A percentile compares a stretch with the other conserved stretches of the same genome.
Conservation (phyloP, 352 stramenopile species). For the Phytophthora vignae region DNA sequence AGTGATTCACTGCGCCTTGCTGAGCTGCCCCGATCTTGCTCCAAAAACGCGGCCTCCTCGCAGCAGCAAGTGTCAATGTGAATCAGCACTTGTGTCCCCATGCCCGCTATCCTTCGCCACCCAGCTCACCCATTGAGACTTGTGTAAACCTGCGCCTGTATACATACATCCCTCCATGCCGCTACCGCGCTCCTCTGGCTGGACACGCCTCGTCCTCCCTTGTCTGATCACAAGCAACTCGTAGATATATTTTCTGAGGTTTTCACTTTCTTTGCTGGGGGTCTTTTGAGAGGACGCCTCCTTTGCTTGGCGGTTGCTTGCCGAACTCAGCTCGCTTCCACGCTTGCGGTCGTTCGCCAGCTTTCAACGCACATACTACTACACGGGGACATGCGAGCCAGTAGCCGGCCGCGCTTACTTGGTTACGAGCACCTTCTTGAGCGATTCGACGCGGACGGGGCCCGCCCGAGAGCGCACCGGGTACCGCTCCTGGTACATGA, state of each 20-base stretch:
- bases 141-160: background rate
- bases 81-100: background rate
- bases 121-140: background rate
- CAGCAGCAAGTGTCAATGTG: background rate
- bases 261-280: conserved; percentile 15
- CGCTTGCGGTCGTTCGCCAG: conserved; percentile 27
- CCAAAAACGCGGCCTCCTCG: background rate
- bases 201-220: background rate
- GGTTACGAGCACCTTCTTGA: conserved; percentile 59
- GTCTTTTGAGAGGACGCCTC: background rate
- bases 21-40: conserved; percentile 4
- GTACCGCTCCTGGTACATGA: conserved; percentile 75
- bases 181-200: background rate
- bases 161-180: background rate
- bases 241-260: conserved; percentile 24
- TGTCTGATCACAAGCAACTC: conserved; percentile 26
- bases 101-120: background rate
- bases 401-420: conserved; percentile 35
- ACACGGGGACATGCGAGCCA: conserved; percentile 12
- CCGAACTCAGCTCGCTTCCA: conserved; percentile 22
- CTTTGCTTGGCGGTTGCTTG: conserved; percentile 16
- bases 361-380: conserved; percentile 27
- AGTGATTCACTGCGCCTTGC: too few species aligned
- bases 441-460: conserved; percentile 65
- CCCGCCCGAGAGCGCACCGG: conserved; percentile 62